Evolutionary conservation across 768 basidiomycete species (phyloP), one percentile per base, ranked within the genome.

Genomic region (Rhodotorula diobovata): DNA sequence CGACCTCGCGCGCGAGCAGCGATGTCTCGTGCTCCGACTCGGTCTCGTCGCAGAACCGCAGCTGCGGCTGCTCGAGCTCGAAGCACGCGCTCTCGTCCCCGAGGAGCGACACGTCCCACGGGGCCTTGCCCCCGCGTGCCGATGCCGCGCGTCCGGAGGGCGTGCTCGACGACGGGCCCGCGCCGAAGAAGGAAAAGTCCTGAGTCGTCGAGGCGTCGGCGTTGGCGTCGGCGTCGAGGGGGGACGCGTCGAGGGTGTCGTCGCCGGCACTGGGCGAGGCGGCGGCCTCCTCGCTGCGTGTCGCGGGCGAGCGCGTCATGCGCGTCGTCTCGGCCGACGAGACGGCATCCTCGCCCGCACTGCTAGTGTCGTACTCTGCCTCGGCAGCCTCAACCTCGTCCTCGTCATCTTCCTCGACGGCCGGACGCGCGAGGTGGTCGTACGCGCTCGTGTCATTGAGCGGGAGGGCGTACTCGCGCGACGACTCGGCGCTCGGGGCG

Each of bases 1-100:
- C 57, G 39, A 34, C n/a, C 32, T 35, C 46, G 48, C 23, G 43
- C 34, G n/a, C 48, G 16, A 11, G 37, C 15, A 30, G 34, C 20
- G 55, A 56, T 14, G 54, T 32, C 8, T 57, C 63, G 34, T 61
- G 50, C n/a, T 68, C 68, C 20, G 56, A 58, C 50, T 69, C 62
- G 30, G 60, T 60, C 50, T 69, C 71, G 66, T 67, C 68, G 25
- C 57, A 37, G 46, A 74, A 67, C 1, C 66, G 63, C 23, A 74
- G 63, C 21, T 66, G 63, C 2, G 69, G 67, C 61, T 46, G 63
- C 53, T 71, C 74, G 60, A 71, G 61, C 58, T 71, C 70, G 56
- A 68, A 46, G 18, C 45, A 59, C 20, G 64, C 53, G 18, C 51
- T 41, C 20, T 61, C 70, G 48, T 68, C 67, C 16, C 65, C 67